A percentile compares a stretch with the other conserved stretches of the same genome.
phyloP scores from a whole-genome alignment of 441 rosid species.

The Pelargonium australe region DNA sequence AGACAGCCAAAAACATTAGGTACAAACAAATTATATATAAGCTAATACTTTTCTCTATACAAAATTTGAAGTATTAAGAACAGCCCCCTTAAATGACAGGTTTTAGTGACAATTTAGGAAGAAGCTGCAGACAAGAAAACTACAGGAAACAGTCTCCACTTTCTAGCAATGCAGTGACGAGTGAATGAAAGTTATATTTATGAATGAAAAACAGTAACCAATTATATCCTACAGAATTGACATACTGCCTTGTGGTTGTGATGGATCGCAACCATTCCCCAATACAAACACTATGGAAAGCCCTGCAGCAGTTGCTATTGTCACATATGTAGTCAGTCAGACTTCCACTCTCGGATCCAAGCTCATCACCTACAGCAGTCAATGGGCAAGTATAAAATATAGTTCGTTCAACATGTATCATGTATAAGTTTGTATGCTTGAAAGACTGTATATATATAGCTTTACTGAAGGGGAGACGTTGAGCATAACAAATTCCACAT shows the following conservation, averaged over 20 bases:
- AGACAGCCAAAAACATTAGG: neutral
- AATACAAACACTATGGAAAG: conserved; percentile 61
- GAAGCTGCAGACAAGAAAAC: neutral
- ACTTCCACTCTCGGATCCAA: conserved; percentile 49
- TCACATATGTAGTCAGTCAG: conserved; percentile 57
- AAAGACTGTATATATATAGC: conserved; percentile 11
- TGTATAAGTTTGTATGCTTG: neutral
- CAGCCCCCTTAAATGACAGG: neutral
- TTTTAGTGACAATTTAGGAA: neutral
- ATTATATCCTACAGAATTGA: conserved; percentile 18
- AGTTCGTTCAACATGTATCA: neutral
- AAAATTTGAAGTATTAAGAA: neutral
- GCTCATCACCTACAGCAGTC: conserved; percentile 48
- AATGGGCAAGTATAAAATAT: neutral
- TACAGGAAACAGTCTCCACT: neutral
- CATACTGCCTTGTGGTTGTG: conserved; percentile 77
- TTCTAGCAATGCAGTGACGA: neutral
- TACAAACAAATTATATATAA: neutral
- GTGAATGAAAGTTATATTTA: conserved; percentile 1
- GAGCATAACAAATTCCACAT: conserved; percentile 75
- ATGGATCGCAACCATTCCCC: conserved; percentile 79
- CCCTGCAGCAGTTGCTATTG: conserved; percentile 53
- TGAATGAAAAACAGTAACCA: conserved; percentile 11
- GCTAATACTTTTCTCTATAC: neutral
- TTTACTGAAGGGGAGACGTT: conserved; percentile 55